Evolutionary conservation across 768 basidiomycete species (phyloP), one percentile per base, ranked within the genome.

Genomic region (Kwoniella sp.): DNA sequence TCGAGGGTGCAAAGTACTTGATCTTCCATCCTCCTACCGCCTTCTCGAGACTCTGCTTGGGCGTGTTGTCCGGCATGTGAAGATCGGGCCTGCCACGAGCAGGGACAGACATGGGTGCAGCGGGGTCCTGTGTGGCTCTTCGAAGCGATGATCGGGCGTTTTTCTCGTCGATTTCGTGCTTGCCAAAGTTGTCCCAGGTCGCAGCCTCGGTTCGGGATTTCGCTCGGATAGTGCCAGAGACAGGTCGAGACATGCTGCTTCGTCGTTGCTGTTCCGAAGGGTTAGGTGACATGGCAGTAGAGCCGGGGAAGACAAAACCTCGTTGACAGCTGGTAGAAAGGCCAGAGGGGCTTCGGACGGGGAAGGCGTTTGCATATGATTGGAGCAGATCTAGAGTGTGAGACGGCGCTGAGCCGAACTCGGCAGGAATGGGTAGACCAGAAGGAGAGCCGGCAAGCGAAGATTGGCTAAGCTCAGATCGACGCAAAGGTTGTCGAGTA

Each of bases 131-230:
- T 22, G 53, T 30, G 13, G 58, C 49, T 21, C 50, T 13, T 26
- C 49, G 48, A n/a, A 53, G 56, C 37, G 26, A 40, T 10, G 51
- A 70, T 50, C 54, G 66, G 13, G 51, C 36, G 27, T 59, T 68
- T 54, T 55, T 52, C 58, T 53, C 53, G 15, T 64, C 62, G 5
- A 68, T 55, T 13, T 52, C 68, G 26, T 70, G 61, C 37, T 59
- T 54, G 24, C 74, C 74, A 27, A 72, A 72, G 12, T 58, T 54
- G 51, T 76, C 74, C 74, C 74, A 76, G 13, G 73, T 62, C 1
- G 67, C 68, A 40, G 68, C 67, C 30, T 47, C 40, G 30, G n/a
- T 58, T 29, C 59, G 60, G 6, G 66, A 55, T 27, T 69, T 69
- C 1, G 62, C 62, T 12, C 72, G 68, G 40, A 76, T 76, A 0